Base-by-base conservation (phyloP, 1,139 yeast species). In the Kodamaea sp. region DNA sequence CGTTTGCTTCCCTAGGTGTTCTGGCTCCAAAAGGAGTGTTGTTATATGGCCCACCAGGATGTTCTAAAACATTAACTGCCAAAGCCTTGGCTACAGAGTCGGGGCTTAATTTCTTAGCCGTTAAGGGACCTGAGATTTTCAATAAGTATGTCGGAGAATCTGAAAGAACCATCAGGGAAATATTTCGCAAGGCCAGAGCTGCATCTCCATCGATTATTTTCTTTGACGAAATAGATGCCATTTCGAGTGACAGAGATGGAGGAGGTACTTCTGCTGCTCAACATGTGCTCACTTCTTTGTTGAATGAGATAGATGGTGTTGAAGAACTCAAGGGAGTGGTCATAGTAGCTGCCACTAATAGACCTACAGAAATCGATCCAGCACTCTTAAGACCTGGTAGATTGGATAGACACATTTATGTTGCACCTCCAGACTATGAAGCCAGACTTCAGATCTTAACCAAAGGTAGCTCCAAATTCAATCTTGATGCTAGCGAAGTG, bases 61-160 rank as follows among this genome's bases (percentile, higher is more conserved):
- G 97, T 63, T 89, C 97, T 6, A 90, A 90, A 52, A 90, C 97
- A 0, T 64, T 90, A 40, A 87, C 96, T 0, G 97, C 97, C 1
- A 90, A 90, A 55, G 97, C 97, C 0, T 64, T 90, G 23, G 97
- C 97, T 1, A 86, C 96, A 0, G 97, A 90, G 60, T 85, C 96
- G 1, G 97, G 96, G 0, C 73, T 90, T 35, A 90, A 90, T 51
- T 90, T 90, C 55, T 60, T 90, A 40, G 96, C 97, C 0, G 96
- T 90, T 8, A 90, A 90, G 59, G 97, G 97, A 0, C 97, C 97
- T 0, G 97, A 90, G 55, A 78, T 90, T 13, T 87, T 90, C 58
- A 89, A 88, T 63, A 90, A 90, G 57, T 90, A 85, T 48, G 97
- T 90, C 21, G 97, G 97, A 39, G 97, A 90, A 57, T 81, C 94